Evolutionary conservation across 2,329 filamentous ascomycete species (phyloP).

Genomic region (Zasmidium citrigriseum): DNA sequence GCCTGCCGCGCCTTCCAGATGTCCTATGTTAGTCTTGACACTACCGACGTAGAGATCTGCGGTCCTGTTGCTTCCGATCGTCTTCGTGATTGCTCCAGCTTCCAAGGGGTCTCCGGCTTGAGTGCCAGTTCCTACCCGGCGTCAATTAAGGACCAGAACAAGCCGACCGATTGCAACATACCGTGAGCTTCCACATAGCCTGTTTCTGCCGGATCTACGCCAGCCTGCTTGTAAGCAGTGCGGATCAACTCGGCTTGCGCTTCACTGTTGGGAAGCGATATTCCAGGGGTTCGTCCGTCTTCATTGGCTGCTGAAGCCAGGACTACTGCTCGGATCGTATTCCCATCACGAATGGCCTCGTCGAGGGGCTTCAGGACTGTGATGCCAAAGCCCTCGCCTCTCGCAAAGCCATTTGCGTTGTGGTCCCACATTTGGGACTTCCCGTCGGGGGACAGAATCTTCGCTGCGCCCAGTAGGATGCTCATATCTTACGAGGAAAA

Average conservation of each 20-base stretch:
- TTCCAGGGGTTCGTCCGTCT: constrained; percentile 17
- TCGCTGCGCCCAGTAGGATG: constrained; percentile 27
- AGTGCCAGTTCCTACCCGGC: constrained; percentile 14
- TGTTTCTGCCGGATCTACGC: constrained; percentile 10
- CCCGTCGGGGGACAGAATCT: constrained; percentile 38
- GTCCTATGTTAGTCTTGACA: constrained; percentile 19
- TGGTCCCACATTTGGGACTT: constrained; percentile 31
- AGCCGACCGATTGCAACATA: too few species aligned
- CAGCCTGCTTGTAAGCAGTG: constrained; percentile 14
- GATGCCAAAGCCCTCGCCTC: constrained; percentile 55
- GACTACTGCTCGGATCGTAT: constrained; percentile 37
- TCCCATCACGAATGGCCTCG: constrained; percentile 15
- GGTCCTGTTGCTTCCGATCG: not conserved
- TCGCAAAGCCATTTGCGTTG: constrained; percentile 52
- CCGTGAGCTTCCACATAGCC: constrained; percentile 7
- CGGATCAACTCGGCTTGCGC: constrained; percentile 14
- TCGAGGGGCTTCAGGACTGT: constrained; percentile 15
- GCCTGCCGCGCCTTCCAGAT: constrained; percentile 15
- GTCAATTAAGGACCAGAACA: too few species aligned
- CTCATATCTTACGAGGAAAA: constrained; percentile 25
- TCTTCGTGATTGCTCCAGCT: not conserved
- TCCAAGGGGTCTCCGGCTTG: constrained; percentile 8
- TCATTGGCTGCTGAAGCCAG: constrained; percentile 33
- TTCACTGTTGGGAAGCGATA: constrained; percentile 15
- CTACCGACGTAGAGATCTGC: not conserved